Conservation (phyloP, 306 rosid species). For the Lathyrus sativus region DNA sequence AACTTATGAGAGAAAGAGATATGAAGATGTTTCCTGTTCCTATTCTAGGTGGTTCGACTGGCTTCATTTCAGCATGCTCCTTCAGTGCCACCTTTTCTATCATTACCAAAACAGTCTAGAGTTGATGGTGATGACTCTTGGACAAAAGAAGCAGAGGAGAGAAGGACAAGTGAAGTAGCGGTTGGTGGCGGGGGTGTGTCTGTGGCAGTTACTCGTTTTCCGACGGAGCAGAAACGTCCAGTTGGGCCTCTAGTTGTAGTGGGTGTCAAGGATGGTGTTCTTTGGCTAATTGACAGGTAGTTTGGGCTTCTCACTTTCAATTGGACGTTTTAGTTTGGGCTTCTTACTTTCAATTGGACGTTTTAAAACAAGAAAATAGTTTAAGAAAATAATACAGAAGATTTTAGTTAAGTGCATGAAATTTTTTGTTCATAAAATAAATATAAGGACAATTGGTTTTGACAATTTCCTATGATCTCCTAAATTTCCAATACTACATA, state of each 20-base stretch:
- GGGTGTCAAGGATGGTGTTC: constrained; percentile 98
- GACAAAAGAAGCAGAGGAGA: constrained; percentile 66
- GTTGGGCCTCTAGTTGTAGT: constrained; percentile 90
- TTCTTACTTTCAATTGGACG: constrained; percentile 18
- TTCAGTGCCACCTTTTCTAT: constrained; percentile 88
- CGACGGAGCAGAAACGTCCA: constrained; percentile 96
- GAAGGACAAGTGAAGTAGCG: constrained; percentile 83
- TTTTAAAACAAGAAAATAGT: constrained; percentile 28
- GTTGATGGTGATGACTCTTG: constrained; percentile 70
- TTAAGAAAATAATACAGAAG: constrained; percentile 17
- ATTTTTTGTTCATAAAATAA: constrained; percentile 14
- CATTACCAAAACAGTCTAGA: constrained; percentile 76
- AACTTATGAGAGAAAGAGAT: neutral
- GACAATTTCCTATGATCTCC: neutral
- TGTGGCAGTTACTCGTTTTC: constrained; percentile 94
- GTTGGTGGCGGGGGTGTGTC: constrained; percentile 99
- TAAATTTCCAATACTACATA: constrained; percentile 11
- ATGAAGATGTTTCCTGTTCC: constrained; percentile 29
- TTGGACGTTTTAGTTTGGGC: constrained; percentile 41
- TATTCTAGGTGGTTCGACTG: constrained; percentile 84
- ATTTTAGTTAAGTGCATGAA: constrained; percentile 2
- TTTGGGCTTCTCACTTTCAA: constrained; percentile 26
- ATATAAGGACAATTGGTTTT: neutral
- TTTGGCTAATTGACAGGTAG: constrained; percentile 99
- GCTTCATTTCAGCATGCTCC: constrained; percentile 99